Conservation (phyloP, 176 grass and related monocot species). For the Dendrocalamus sinicus region DNA sequence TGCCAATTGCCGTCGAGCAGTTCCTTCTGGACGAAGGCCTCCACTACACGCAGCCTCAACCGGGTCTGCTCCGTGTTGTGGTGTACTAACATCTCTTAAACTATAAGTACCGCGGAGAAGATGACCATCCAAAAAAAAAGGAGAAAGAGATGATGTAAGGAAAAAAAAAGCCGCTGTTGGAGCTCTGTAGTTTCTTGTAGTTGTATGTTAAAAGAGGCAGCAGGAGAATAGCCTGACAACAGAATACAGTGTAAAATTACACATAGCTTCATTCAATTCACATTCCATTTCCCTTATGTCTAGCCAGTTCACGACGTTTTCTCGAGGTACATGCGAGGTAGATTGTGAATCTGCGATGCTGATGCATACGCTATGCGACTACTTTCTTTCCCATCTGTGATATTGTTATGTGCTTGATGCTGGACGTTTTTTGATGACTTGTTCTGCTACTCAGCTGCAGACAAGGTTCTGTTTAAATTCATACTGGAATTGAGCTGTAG, state of each 20-base stretch:
- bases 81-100: conserved; percentile 71
- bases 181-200: conserved; percentile 60
- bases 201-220: conserved; percentile 73
- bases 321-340: not conserved
- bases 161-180: conserved; percentile 14
- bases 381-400: not conserved
- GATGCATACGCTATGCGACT: too few relatives aligned
- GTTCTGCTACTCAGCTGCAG: not conserved
- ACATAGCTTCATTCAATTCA: conserved; percentile 84
- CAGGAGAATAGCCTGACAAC: conserved; percentile 74
- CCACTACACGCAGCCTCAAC: conserved; percentile 81
- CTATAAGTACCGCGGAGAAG: conserved; percentile 35
- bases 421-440: not conserved
- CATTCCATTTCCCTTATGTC: conserved; percentile 40
- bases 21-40: conserved; percentile 85
- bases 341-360: too few relatives aligned
- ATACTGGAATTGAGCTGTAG: too few relatives aligned
- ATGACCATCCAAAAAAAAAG: conserved; percentile 29
- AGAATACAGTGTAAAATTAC: conserved; percentile 74
- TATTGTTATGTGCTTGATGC: not conserved
- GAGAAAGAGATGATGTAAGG: conserved; percentile 30
- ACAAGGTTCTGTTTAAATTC: too few relatives aligned
- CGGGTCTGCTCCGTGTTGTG: conserved; percentile 74
- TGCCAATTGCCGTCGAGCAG: conserved; percentile 80
- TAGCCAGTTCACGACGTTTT: not conserved